Conservation (phyloP, 352 stramenopile genomes). For the Globisporangium acanthophoron region DNA sequence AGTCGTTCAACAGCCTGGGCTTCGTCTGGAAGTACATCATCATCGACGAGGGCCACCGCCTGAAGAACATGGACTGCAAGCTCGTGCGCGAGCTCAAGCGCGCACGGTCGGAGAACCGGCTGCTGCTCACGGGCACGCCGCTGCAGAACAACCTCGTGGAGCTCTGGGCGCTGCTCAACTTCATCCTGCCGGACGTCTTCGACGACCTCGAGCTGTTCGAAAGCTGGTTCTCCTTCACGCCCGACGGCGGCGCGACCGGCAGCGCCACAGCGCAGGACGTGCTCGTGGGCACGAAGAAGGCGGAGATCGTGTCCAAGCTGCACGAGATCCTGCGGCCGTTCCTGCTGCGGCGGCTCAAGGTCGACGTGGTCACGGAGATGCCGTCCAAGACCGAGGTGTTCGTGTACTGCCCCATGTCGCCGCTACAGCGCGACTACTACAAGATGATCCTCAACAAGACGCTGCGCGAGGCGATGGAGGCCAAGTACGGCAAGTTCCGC, state of each 20-base stretch:
- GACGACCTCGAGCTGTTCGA: conserved; percentile 97
- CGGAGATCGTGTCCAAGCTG: conserved; percentile 93
- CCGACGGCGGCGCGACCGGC: conserved; percentile 58
- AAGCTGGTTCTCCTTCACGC: conserved; percentile 97
- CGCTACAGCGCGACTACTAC: conserved; percentile 94
- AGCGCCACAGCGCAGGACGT: conserved; percentile 80
- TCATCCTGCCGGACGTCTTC: conserved; percentile 97
- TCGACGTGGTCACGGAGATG: conserved; percentile 90
- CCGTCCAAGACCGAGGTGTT: conserved; percentile 97
- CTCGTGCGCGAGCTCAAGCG: conserved; percentile 94
- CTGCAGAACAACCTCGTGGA: conserved; percentile 96
- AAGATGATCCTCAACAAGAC: conserved; percentile 88
- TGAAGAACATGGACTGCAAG: conserved; percentile 98
- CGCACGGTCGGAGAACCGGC: conserved; percentile 90
- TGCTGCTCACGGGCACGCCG: conserved; percentile 93
- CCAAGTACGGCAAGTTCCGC: conserved; percentile 68
- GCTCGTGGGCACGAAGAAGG: conserved; percentile 89
- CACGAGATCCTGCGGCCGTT: conserved; percentile 97
- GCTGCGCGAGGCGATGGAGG: conserved; percentile 83
- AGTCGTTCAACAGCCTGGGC: conserved; percentile 41
- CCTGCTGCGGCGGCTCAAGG: conserved; percentile 95
- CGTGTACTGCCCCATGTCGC: conserved; percentile 95
- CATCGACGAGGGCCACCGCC: conserved; percentile 96
- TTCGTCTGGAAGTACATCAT: conserved; percentile 94
- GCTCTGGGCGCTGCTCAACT: conserved; percentile 98